Evolutionary conservation across 2,329 filamentous ascomycete species (phyloP).

Genomic region (Aspergillus oerlinghausenensis): DNA sequence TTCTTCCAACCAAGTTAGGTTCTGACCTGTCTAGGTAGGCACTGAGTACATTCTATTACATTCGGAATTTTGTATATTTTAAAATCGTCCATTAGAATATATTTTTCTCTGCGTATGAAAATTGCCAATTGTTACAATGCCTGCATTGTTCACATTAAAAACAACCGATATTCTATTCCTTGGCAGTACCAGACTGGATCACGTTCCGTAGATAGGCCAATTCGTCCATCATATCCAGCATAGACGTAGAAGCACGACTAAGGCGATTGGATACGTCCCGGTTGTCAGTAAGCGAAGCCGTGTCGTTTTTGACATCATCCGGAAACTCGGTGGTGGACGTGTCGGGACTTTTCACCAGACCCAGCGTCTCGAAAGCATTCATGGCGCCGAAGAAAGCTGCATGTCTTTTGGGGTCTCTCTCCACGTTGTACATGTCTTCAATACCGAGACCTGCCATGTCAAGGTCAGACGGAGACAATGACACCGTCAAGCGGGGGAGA

Average conservation of each 20-base stretch:
- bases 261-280: conserved; percentile 7
- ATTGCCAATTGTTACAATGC: neutral
- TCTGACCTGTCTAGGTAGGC: neutral
- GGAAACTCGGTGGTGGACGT: conserved; percentile 20
- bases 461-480: conserved; percentile 23
- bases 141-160: neutral
- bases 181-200: conserved; percentile 34
- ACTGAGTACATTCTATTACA: neutral
- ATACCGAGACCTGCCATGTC: conserved; percentile 31
- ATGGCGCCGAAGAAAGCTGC: conserved; percentile 32
- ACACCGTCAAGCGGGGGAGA: conserved; percentile 23
- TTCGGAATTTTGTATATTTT: neutral
- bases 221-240: conserved; percentile 49
- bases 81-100: neutral
- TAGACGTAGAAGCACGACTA: conserved; percentile 27
- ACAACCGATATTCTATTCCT: conserved; percentile 9
- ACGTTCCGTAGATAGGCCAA: conserved; percentile 48
- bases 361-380: conserved; percentile 26
- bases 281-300: neutral
- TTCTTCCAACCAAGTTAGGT: neutral
- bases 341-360: conserved; percentile 21
- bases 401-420: conserved; percentile 35
- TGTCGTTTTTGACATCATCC: conserved; percentile 8
- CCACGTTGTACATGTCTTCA: conserved; percentile 27
- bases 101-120: neutral